phyloP scores from a whole-genome alignment of 1,284 basidiomycete genomes.

The Irpex lacteus region DNA sequence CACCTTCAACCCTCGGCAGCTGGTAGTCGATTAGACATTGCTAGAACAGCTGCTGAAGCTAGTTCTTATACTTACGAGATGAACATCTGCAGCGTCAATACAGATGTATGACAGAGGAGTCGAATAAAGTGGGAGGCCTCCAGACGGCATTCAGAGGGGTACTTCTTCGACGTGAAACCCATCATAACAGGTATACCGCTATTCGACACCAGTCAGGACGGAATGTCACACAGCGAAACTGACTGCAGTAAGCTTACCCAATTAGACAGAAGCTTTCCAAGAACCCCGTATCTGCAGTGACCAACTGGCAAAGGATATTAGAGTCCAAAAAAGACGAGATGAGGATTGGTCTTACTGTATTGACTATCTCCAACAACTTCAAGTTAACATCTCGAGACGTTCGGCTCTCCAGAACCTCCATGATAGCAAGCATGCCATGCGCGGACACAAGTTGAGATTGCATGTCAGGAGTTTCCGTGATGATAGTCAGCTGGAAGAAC shows the following conservation, averaged over 20 bases:
- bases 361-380: constrained; percentile 86
- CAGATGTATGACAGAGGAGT: constrained; percentile 88
- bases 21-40: constrained; percentile 29
- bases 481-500: constrained; percentile 61
- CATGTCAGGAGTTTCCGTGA: constrained; percentile 87
- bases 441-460: constrained; percentile 85
- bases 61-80: constrained; percentile 68
- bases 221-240: neutral
- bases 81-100: constrained; percentile 95
- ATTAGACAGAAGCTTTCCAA: constrained; percentile 95
- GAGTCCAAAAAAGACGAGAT: neutral
- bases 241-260: constrained; percentile 50
- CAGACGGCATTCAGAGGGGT: constrained; percentile 89
- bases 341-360: constrained; percentile 56
- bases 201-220: constrained; percentile 6
- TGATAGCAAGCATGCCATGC: constrained; percentile 92
- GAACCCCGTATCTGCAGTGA: constrained; percentile 80
- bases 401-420: constrained; percentile 88
- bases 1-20: constrained; percentile 90
- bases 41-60: neutral
- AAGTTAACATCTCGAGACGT: constrained; percentile 82
- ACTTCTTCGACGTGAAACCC: constrained; percentile 93
- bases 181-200: constrained; percentile 92
- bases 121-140: constrained; percentile 96
- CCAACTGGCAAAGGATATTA: constrained; percentile 56